Base-by-base conservation (phyloP, 441 rosid species). In the Arabidopsis lyrata region DNA sequence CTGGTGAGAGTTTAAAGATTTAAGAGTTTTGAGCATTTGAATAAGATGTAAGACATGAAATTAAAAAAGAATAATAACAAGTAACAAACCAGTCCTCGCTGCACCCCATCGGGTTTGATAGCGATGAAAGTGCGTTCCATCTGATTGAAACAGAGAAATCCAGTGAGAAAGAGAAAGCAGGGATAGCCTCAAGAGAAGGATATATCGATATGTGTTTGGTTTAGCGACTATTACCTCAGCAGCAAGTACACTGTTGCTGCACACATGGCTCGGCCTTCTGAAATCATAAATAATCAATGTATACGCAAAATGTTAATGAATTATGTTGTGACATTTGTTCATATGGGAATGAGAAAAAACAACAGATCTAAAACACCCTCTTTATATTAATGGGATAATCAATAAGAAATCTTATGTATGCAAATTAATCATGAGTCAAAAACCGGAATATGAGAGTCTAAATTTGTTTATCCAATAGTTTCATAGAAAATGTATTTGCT, bases 21-120 rank as follows among this genome's bases (percentile, higher is more conserved):
- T 3, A 36, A 39, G 8, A 60, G 24, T 6, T 20, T 20, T 14
- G 4, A 20, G 36, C 35, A 50, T 18, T 27, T 29, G 11, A 36
- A 1, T 14, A 18, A 60, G 8, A 66, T 56, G 60, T 7, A 36
- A 73, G 38, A 60, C 20, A 14, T 54, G 15, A 35, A 45, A 39
- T 44, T 16, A 38, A 59, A 58, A 66, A 9, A 5, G 29, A 29
- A 66, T 41, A 49, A 15, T 41, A 49, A n/a, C 31, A 44, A 45
- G 74, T 12, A 22, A 39, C 61, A 3, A 34, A 59, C 97, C 97
- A 92, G 90, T 38, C 99, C 97, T 83, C 99, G 83, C 77, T 95
- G 97, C 54, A 95, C 96, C 39, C 99, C 99, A 74, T 90, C 97
- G 7, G 97, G 99, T 83, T 95, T 95, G 85, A 92, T 95, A 49